Conservation (phyloP, 352 stramenopile genomes). For the Blastocystis sp. region DNA sequence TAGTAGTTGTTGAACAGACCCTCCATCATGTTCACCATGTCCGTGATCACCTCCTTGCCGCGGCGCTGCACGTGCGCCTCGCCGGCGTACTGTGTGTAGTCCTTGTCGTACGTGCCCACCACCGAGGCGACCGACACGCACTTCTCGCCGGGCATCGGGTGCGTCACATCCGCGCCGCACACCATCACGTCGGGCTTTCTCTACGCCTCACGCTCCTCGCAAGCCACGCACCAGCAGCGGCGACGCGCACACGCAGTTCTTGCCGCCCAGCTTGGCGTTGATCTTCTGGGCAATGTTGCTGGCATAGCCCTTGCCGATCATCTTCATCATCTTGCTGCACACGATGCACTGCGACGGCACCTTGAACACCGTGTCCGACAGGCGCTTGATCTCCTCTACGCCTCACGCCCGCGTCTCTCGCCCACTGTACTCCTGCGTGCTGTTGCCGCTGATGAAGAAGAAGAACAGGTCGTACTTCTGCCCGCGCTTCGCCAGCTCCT, state of each 20-base stretch:
- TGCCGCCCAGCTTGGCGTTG: conserved; percentile 70
- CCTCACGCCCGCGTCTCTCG: not conserved
- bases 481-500: not conserved
- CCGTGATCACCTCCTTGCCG: conserved; percentile 67
- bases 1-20: conserved; percentile 52
- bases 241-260: not conserved
- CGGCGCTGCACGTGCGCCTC: conserved; percentile 77
- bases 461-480: conserved; percentile 6
- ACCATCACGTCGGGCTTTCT: conserved; percentile 33
- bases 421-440: conserved; percentile 28
- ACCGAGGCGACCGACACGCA: conserved; percentile 44
- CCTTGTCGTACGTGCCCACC: conserved; percentile 49
- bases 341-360: conserved; percentile 84
- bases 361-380: conserved; percentile 81
- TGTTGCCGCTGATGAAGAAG: conserved; percentile 3
- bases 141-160: conserved; percentile 69
- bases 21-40: conserved; percentile 70
- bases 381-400: conserved; percentile 80
- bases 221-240: not conserved
- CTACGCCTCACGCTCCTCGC: conserved; percentile 75
- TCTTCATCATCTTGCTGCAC: conserved; percentile 79
- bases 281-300: conserved; percentile 79
- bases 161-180: conserved; percentile 70
- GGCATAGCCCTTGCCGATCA: conserved; percentile 81
- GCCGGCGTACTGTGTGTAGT: conserved; percentile 79